A percentile compares a stretch with the other conserved stretches of the same genome.
phyloP scores from a whole-genome alignment of 163 green algal species.

The Scenedesmus sp. region DNA sequence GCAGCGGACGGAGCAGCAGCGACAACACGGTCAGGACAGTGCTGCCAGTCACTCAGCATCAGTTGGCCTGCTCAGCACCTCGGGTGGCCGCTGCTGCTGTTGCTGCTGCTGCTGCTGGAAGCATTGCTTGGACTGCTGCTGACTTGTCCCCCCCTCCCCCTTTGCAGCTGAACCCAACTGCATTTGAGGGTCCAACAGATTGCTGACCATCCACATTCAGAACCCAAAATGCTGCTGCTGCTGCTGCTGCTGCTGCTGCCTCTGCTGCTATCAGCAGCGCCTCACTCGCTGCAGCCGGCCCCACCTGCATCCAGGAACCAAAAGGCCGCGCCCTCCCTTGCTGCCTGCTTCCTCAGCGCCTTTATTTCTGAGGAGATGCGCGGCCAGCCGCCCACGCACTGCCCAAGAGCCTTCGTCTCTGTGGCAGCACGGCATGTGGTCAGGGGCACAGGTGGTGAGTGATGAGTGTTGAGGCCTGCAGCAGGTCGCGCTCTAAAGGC shows the following conservation, averaged over 20 bases:
- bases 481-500: too few relatives aligned
- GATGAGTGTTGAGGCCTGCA: too few relatives aligned
- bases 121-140: background rate
- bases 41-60: background rate
- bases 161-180: background rate
- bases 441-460: too few relatives aligned
- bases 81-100: background rate
- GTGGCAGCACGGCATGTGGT: background rate
- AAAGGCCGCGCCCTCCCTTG: constrained; percentile 15
- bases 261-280: background rate
- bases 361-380: constrained; percentile 23
- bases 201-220: background rate
- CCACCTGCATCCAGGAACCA: constrained; percentile 34
- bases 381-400: constrained; percentile 34
- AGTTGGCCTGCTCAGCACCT: background rate
- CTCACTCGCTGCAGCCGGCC: background rate
- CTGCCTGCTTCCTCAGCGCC: background rate
- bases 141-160: too few relatives aligned
- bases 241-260: background rate
- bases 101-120: background rate
- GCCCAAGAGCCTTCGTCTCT: background rate
- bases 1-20: background rate
- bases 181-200: background rate
- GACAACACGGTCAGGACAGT: background rate
- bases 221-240: constrained; percentile 19